Conservation (phyloP, 2,329 filamentous ascomycete species). For the Amesomyces nigricolor region DNA sequence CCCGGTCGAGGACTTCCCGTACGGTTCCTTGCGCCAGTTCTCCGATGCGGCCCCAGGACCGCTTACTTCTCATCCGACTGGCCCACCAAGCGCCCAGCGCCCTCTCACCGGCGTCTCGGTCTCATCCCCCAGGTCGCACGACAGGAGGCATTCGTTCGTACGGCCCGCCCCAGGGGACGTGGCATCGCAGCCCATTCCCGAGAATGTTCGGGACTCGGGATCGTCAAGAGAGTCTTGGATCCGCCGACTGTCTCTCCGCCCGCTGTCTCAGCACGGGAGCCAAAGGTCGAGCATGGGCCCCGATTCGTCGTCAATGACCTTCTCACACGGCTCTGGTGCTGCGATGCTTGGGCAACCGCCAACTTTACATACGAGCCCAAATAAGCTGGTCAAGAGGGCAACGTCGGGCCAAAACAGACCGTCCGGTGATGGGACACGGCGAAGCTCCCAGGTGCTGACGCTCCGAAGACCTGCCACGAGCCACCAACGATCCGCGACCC, state of each 20-base stretch:
- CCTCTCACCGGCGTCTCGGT: slow-evolving; percentile 35
- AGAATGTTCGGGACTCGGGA: slow-evolving; percentile 49
- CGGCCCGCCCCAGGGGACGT: slow-evolving; percentile 36
- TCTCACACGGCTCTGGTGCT: slow-evolving; percentile 61
- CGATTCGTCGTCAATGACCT: slow-evolving; percentile 59
- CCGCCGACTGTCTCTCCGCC: slow-evolving; percentile 61
- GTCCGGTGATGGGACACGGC: slow-evolving; percentile 39
- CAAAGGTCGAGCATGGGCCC: slow-evolving; percentile 58
- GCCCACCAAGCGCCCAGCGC: slow-evolving; percentile 30
- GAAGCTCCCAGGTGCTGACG: slow-evolving; percentile 55
- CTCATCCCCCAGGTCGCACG: slow-evolving; percentile 36
- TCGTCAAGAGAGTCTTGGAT: slow-evolving; percentile 67
- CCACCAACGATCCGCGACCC: slow-evolving; percentile 67
- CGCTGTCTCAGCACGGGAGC: slow-evolving; percentile 59
- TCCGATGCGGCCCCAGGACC: slow-evolving; percentile 18
- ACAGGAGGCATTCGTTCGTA: slow-evolving; percentile 41
- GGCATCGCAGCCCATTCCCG: slow-evolving; percentile 35
- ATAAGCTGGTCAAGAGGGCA: slow-evolving; percentile 72
- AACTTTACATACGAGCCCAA: slow-evolving; percentile 51
- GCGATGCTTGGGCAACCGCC: slow-evolving; percentile 51
- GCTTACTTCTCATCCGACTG: slow-evolving; percentile 28
- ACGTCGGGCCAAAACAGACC: slow-evolving; percentile 49
- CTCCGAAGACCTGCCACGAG: slow-evolving; percentile 72
- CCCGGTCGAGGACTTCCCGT: slow-evolving; percentile 29
- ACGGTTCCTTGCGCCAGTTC: slow-evolving; percentile 28